Base-by-base conservation (phyloP, 2,329 filamentous ascomycete species). In the Hymenoscyphus linearis region DNA sequence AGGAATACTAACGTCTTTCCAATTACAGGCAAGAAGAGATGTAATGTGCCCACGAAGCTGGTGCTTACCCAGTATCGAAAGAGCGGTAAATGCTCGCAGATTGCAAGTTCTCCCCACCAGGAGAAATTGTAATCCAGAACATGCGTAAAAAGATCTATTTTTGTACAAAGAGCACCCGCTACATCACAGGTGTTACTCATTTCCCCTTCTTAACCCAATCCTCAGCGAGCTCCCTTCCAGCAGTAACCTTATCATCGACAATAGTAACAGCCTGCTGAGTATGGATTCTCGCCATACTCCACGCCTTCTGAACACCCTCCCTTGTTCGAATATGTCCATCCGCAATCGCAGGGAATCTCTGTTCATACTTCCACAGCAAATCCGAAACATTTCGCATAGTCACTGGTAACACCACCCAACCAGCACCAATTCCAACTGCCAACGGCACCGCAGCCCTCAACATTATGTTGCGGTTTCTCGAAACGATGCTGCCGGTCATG, bases 401-500 rank as follows among this genome's bases (percentile, higher is more conserved):
- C 66, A 95, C 81, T 52, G 95, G 95, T 55, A 99, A 78, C 44
- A 96, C 86, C 64, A 86, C 81, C 85, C 92, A 95, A 62, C 90
- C 92, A 60, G 92, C 90, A 60, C 86, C 86, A 65, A 96, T 79
- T 67, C 93, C 95, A 52, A 97, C 85, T 22, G 87, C 86, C 56
- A 93, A 76, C 12, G 95, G 95, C 1, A 90, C 82, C 1, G 87
- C 80, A 59, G 88, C 86, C 68, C 95, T 87, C 59, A 99, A 79
- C 65, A 96, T 75, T 65, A 98, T 82, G 75, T 89, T 93, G 69
- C 93, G 87, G 80, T 96, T 96, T 65, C 93, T 86, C 60, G 90
- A 86, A 60, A 97, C 80, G 74, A 99, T 98, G 76, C 86, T 92
- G 69, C 93, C 95, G 37, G 95, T 91, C 93, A 99, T 97, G 70